A percentile compares a stretch with the other conserved stretches of the same genome.
phyloP scores from a whole-genome alignment of 2,329 filamentous ascomycete genomes.

The Teratosphaeria destructans region DNA sequence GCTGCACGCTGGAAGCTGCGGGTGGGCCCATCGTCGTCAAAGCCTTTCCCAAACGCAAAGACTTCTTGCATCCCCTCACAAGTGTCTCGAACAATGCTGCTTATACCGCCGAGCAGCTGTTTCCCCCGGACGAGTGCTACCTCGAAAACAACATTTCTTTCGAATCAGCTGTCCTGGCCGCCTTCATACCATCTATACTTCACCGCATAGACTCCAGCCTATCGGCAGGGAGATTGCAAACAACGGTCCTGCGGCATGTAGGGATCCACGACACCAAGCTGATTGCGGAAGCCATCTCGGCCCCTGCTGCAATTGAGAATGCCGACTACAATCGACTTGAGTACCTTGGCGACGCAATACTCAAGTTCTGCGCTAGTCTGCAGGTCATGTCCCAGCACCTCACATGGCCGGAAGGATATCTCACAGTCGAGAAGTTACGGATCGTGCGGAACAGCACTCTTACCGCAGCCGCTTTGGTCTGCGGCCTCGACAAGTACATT shows the following conservation, averaged over 20 bases:
- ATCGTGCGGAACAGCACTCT: slow-evolving; percentile 66
- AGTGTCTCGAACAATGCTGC: slow-evolving; percentile 11
- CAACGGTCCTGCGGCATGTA: slow-evolving; percentile 38
- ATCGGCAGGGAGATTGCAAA: slow-evolving; percentile 50
- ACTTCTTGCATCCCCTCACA: slow-evolving; percentile 45
- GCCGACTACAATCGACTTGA: slow-evolving; percentile 75
- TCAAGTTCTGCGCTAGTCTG: slow-evolving; percentile 64
- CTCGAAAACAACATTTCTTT: neutral
- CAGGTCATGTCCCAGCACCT: slow-evolving; percentile 53
- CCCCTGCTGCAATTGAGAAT: slow-evolving; percentile 48
- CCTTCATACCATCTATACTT: slow-evolving; percentile 63
- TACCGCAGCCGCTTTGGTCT: slow-evolving; percentile 50
- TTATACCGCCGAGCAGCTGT: slow-evolving; percentile 36
- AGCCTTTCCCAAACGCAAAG: slow-evolving; percentile 44
- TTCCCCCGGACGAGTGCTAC: slow-evolving; percentile 33
- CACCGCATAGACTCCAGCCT: slow-evolving; percentile 58
- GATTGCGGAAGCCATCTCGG: slow-evolving; percentile 59
- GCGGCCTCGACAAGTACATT: slow-evolving; percentile 63
- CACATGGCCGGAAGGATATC: slow-evolving; percentile 64
- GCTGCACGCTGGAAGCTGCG: neutral
- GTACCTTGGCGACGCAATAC: slow-evolving; percentile 66
- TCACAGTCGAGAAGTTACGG: slow-evolving; percentile 57
- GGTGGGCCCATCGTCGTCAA: slow-evolving; percentile 3
- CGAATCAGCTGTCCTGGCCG: slow-evolving; percentile 37
- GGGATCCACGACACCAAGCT: slow-evolving; percentile 48